These are phyloP conservation scores for Scopulariopsis brevicaulis DNA, from an alignment of 2,329 filamentous ascomycete species.

Conservation along the genomic window DNA sequence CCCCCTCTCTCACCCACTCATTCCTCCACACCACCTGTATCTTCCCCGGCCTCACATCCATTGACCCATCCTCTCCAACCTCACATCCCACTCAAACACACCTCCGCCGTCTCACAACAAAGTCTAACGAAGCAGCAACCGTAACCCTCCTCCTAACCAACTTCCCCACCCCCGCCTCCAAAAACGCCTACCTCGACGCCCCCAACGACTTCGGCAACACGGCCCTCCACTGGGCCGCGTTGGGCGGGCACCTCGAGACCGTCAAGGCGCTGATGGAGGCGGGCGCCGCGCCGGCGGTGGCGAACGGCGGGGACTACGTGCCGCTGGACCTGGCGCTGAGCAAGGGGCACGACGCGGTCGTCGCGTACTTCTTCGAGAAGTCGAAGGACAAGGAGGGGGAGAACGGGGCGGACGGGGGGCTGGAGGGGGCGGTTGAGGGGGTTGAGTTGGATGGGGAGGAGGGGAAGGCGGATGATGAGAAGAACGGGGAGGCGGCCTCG, in stretches of 20 bases:
- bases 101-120: not conserved
- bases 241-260: slow-evolving; percentile 74
- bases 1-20: not conserved
- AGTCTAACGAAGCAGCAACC: slow-evolving; percentile 17
- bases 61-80: no score
- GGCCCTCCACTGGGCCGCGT: slow-evolving; percentile 82
- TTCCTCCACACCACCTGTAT: not conserved
- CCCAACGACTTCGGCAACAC: slow-evolving; percentile 82
- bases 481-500: not conserved
- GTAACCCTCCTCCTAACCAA: slow-evolving; percentile 30
- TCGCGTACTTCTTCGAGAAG: slow-evolving; percentile 43
- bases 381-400: slow-evolving; percentile 31
- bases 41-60: not conserved
- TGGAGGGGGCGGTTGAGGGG: slow-evolving; percentile 18
- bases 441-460: slow-evolving; percentile 27
- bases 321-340: slow-evolving; percentile 64
- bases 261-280: slow-evolving; percentile 64
- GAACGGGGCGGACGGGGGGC: slow-evolving; percentile 14
- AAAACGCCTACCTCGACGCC: slow-evolving; percentile 48
- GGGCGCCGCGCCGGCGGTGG: slow-evolving; percentile 66
- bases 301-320: slow-evolving; percentile 77
- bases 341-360: slow-evolving; percentile 54
- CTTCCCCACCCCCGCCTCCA: slow-evolving; percentile 26
- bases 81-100: not conserved
- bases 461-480: slow-evolving; percentile 19